These are phyloP conservation scores for Cryptococcus hybrid DNA, from an alignment of 1,284 basidiomycete genomes.

Conservation along the genomic window DNA sequence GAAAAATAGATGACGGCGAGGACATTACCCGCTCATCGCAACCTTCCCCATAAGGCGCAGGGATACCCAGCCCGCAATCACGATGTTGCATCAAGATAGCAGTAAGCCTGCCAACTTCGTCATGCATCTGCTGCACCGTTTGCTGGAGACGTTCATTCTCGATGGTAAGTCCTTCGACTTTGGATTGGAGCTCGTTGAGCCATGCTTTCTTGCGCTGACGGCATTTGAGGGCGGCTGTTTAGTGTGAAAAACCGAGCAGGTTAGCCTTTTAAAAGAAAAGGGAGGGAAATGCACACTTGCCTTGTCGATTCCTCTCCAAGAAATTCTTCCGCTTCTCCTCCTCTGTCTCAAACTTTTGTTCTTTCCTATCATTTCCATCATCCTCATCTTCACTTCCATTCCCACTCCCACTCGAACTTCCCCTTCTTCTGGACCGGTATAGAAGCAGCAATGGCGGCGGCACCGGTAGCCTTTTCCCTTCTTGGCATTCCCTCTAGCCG, in stretches of 20 bases:
- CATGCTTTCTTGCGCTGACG: slow-evolving; percentile 98
- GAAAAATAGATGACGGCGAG: too few species aligned
- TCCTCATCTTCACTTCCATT: not conserved
- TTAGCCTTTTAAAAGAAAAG: not conserved
- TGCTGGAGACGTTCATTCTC: slow-evolving; percentile 88
- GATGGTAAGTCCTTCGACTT: slow-evolving; percentile 82
- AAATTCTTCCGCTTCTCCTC: slow-evolving; percentile 95
- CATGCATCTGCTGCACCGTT: slow-evolving; percentile 54
- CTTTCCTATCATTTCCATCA: slow-evolving; percentile 5
- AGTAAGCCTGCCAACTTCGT: slow-evolving; percentile 57
- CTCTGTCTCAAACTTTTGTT: slow-evolving; percentile 66
- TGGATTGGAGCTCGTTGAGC: slow-evolving; percentile 87
- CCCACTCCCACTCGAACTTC: not conserved
- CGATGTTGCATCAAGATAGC: slow-evolving; percentile 35
- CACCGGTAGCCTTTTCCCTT: slow-evolving; percentile 64
- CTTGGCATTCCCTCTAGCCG: slow-evolving; percentile 62
- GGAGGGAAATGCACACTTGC: slow-evolving; percentile 61
- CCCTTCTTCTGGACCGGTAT: slow-evolving; percentile 29
- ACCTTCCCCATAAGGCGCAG: slow-evolving; percentile 23
- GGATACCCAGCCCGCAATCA: slow-evolving; percentile 42
- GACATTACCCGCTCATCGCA: too few species aligned
- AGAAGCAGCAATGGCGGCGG: not conserved
- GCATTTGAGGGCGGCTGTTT: slow-evolving; percentile 92
- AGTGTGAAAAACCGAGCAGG: not conserved
- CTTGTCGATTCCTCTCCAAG: slow-evolving; percentile 89